Percentiles rank a stretch among this genome's conserved stretches.
Conservation (phyloP, 805 yeast species). For the Teunomyces lycoperdinae region DNA sequence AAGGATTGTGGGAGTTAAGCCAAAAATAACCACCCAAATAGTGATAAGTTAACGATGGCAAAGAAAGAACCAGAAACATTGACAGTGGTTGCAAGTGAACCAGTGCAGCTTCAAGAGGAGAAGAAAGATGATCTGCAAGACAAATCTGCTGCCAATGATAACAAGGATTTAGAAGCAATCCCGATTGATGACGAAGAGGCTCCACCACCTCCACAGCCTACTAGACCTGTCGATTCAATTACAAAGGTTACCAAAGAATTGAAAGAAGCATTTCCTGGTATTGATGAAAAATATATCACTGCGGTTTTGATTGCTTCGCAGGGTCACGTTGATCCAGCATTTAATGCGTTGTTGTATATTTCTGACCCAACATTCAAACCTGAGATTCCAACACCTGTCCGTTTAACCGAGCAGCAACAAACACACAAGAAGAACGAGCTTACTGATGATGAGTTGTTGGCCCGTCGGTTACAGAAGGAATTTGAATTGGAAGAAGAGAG, state of each 20-base stretch:
- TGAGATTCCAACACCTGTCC: slow-evolving; percentile 40
- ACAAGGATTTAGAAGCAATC: background rate
- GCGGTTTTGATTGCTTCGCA: slow-evolving; percentile 84
- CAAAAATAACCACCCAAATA: background rate
- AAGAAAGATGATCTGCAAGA: background rate
- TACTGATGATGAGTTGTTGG: slow-evolving; percentile 75
- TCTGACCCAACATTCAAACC: slow-evolving; percentile 69
- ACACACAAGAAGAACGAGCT: slow-evolving; percentile 16
- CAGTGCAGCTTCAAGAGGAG: slow-evolving; percentile 25
- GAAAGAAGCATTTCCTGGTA: slow-evolving; percentile 80
- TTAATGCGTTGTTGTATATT: slow-evolving; percentile 77
- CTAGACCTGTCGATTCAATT: slow-evolving; percentile 62
- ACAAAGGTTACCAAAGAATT: slow-evolving; percentile 56
- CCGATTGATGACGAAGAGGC: slow-evolving; percentile 11
- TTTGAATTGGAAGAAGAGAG: slow-evolving; percentile 44
- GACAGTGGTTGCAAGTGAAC: slow-evolving; percentile 32
- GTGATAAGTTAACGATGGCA: slow-evolving; percentile 11
- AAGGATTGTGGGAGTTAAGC: background rate
- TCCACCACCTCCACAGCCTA: slow-evolving; percentile 42
- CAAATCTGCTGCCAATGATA: background rate
- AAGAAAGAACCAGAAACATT: slow-evolving; percentile 22
- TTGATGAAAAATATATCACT: slow-evolving; percentile 66
- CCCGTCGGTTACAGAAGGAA: slow-evolving; percentile 73
- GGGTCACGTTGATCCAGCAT: slow-evolving; percentile 80
- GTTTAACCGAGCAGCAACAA: slow-evolving; percentile 8